Conservation (phyloP, 2,329 filamentous ascomycete genomes). For the Cladosporium oxysporum region DNA sequence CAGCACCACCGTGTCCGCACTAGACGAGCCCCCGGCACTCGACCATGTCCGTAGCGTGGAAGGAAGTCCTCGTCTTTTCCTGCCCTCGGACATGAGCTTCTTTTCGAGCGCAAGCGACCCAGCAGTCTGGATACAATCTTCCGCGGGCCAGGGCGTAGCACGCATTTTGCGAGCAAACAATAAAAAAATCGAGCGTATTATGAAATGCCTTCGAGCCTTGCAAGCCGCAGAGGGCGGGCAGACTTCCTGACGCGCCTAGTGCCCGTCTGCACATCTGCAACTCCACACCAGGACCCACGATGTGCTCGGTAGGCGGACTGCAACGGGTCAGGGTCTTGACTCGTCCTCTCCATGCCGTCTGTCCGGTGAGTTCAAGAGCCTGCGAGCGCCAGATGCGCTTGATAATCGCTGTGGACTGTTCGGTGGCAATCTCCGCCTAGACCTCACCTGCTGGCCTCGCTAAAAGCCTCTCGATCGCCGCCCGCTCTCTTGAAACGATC, state of each 20-base stretch:
- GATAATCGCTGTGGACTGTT: not conserved
- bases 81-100: not conserved
- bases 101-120: not conserved
- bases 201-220: not conserved
- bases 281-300: conserved; percentile 14
- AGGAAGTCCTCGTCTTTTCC: not conserved
- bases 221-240: not conserved
- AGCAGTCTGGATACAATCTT: not conserved
- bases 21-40: not conserved
- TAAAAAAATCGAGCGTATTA: not conserved
- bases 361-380: conserved; percentile 6
- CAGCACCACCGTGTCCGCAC: not conserved
- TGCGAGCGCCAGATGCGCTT: not conserved
- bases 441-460: conserved; percentile 11
- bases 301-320: not conserved
- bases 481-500: conserved; percentile 13
- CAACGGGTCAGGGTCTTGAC: conserved; percentile 11
- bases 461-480: conserved; percentile 8
- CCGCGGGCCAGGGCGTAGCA: not conserved
- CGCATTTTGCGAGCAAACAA: not conserved
- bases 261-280: conserved; percentile 2
- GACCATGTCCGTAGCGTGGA: not conserved
- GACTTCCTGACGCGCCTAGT: conserved; percentile 12
- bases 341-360: conserved; percentile 11
- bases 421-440: conserved; percentile 14